Conservation (phyloP, 2,329 filamentous ascomycete genomes). For the Aspergillus brunneoviolaceus region DNA sequence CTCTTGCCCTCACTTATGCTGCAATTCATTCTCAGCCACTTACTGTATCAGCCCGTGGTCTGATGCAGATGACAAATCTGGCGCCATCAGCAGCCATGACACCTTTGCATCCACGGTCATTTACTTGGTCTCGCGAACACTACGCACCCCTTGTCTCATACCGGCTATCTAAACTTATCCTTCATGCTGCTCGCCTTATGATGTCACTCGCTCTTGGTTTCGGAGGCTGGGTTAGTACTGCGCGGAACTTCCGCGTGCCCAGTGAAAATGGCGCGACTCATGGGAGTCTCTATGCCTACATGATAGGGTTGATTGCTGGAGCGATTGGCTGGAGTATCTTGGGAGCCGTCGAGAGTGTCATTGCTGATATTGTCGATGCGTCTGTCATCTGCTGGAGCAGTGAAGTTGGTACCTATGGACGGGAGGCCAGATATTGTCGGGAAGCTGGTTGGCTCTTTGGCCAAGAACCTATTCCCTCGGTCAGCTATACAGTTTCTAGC, state of each 20-base stretch:
- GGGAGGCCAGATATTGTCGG: conserved; percentile 75
- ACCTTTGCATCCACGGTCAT: conserved; percentile 51
- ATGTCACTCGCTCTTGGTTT: conserved; percentile 90
- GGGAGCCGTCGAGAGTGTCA: conserved; percentile 83
- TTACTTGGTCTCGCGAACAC: conserved; percentile 41
- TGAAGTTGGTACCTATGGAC: conserved; percentile 67
- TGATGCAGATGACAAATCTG: conserved; percentile 81
- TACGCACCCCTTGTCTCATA: conserved; percentile 72
- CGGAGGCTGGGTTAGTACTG: conserved; percentile 93
- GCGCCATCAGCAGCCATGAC: conserved; percentile 68
- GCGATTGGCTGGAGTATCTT: conserved; percentile 94
- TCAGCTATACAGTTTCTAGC: conserved; percentile 3
- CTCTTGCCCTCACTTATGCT: conserved; percentile 85
- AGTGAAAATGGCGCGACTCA: conserved; percentile 50
- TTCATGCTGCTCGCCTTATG: conserved; percentile 86
- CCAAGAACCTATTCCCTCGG: conserved; percentile 41
- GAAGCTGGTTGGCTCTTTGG: conserved; percentile 89
- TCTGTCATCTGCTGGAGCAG: conserved; percentile 93
- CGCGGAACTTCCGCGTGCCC: conserved; percentile 69
- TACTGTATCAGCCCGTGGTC: conserved; percentile 70
- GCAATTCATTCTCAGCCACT: conserved; percentile 90
- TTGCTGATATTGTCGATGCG: conserved; percentile 83
- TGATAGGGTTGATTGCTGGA: conserved; percentile 87
- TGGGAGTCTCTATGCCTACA: conserved; percentile 90
- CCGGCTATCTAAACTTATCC: conserved; percentile 82